phyloP scores from a whole-genome alignment of 352 stramenopile genomes.

The Phytopythium chamaehyphon region DNA sequence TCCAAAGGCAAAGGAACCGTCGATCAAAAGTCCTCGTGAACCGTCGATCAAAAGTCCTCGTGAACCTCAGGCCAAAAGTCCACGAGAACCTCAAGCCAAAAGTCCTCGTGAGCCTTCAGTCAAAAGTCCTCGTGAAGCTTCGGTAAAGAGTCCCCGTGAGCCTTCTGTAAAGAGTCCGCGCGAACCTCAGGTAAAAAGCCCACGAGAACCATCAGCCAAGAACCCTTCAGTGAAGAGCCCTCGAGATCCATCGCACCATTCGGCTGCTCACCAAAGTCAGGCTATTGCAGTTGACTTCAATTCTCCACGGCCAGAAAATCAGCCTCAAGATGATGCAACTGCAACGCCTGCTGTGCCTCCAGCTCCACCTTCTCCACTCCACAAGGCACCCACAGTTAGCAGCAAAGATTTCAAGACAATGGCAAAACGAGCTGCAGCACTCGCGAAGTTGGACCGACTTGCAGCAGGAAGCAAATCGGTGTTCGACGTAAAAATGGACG shows the following conservation, averaged over 20 bases:
- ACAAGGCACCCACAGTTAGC: constrained; percentile 1
- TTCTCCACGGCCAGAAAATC: too few species aligned
- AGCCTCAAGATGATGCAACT: neutral
- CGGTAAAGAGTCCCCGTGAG: too few species aligned
- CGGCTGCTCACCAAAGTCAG: too few species aligned
- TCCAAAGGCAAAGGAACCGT: neutral
- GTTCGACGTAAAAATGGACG: constrained; percentile 54
- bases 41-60: neutral
- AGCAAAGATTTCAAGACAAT: constrained; percentile 54
- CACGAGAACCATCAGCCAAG: too few species aligned
- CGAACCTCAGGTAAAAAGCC: too few species aligned
- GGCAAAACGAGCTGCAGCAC: constrained; percentile 35
- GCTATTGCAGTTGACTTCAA: neutral
- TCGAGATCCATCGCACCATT: too few species aligned
- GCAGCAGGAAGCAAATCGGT: constrained; percentile 59
- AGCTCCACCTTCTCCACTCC: constrained; percentile 6
- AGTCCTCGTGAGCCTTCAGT: neutral
- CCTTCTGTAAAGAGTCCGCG: too few species aligned
- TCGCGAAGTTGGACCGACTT: constrained; percentile 53
- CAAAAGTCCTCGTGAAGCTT: too few species aligned
- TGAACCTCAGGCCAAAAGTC: neutral
- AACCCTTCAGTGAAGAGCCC: too few species aligned
- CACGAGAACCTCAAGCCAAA: neutral
- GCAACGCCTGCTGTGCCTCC: neutral
- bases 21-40: neutral